Evolutionary conservation across 441 rosid genomes (phyloP), one percentile per base, ranked within the genome.

Genomic region (Aquilaria agallochum): DNA sequence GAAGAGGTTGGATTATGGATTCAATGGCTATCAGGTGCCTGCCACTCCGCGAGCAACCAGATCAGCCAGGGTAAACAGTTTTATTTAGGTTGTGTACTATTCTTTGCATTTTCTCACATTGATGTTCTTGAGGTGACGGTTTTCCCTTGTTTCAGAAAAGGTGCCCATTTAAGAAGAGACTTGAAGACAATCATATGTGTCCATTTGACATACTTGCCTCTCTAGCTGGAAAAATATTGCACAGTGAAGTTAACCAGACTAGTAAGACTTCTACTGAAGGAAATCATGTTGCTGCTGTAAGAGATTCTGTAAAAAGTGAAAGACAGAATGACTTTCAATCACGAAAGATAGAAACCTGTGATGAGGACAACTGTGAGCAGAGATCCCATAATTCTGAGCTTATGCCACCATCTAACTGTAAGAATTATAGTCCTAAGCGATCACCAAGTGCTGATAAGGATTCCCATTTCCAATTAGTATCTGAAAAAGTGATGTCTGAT

Each of bases 181-280:
- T 52, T 47, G 80, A 76, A 56, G 81, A 72, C 66, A 76, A 66
- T 33, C 63, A 65, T 62, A 70, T 66, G 71, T 63, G 73, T 69
- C 79, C 87, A 6, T 77, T 87, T 58, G 85, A 85, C 76, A 68
- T 85, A 55, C 63, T 87, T 76, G 90, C 91, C 70, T 76, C 89
- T 53, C 79, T 85, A 68, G 95, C 94, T 69, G 84, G 85, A 66
- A 80, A 83, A 59, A 57, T 87, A 60, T 76, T 77, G 45, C 68
- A 69, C 4, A 82, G 27, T 20, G 27, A 20, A 20, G 27, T 20
- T 20, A 20, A 20, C 27, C 27, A 20, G 27, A 20, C 27, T 20
- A 20, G 1, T 20, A 20, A 74, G 62, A 75, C 57, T 13, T 64
- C 71, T 11, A 69, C 67, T 34, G 62, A 58, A 40, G 74, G 78